Conservation (phyloP, 257 asterid species). For the Rubia yunnanensis region DNA sequence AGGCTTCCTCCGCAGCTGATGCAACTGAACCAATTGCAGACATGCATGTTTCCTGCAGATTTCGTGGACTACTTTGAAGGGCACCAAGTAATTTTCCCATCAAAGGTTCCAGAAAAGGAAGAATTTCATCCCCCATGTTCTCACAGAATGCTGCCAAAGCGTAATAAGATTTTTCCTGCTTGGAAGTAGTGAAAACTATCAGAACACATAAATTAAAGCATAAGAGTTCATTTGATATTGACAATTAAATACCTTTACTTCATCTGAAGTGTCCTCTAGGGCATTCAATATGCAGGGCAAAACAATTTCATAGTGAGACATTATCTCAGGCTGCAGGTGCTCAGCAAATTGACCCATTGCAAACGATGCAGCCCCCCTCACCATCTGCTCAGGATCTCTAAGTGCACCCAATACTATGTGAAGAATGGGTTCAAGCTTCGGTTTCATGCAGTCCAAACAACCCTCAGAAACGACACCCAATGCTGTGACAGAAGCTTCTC, state of each 20-base stretch:
- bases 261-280: constrained; percentile 91
- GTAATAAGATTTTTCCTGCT: constrained; percentile 93
- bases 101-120: constrained; percentile 86
- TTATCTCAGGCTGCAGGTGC: constrained; percentile 92
- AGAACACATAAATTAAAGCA: constrained; percentile 8
- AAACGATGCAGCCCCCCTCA: constrained; percentile 97
- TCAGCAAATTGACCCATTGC: constrained; percentile 95
- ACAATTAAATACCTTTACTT: constrained; percentile 66
- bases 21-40: constrained; percentile 99
- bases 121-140: constrained; percentile 96
- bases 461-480: constrained; percentile 95
- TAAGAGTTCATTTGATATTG: neutral
- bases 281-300: constrained; percentile 92
- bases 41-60: constrained; percentile 98
- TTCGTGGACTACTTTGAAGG: constrained; percentile 74
- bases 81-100: constrained; percentile 77
- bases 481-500: constrained; percentile 97
- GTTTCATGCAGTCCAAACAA: constrained; percentile 80
- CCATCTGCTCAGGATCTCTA: constrained; percentile 98
- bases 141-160: constrained; percentile 99
- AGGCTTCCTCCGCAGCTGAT: constrained; percentile 94
- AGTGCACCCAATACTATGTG: constrained; percentile 75
- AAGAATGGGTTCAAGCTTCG: constrained; percentile 71
- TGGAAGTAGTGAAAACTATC: constrained; percentile 10
- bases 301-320: constrained; percentile 78